phyloP scores from a whole-genome alignment of 2,329 filamentous ascomycete genomes.

The Sclerotinia borealis region DNA sequence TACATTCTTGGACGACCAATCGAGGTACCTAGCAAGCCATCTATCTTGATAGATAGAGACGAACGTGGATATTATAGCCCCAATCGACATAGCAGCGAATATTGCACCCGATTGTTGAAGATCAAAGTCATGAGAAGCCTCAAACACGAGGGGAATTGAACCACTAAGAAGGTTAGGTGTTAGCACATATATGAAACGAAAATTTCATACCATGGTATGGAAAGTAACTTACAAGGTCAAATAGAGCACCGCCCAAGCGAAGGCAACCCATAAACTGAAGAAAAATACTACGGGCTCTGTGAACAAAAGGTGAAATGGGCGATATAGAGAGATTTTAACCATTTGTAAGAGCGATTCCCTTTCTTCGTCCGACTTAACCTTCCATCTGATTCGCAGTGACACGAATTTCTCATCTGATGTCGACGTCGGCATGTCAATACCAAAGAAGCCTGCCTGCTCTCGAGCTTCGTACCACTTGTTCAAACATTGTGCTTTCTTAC shows the following conservation, averaged over 20 bases:
- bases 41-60: conserved; percentile 68
- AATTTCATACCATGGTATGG: not conserved
- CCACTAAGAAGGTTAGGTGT: conserved; percentile 32
- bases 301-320: conserved; percentile 71
- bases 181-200: not conserved
- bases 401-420: conserved; percentile 23
- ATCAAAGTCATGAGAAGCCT: conserved; percentile 59
- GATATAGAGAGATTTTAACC: conserved; percentile 66
- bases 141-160: conserved; percentile 73
- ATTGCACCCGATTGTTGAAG: conserved; percentile 62
- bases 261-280: conserved; percentile 86
- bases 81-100: conserved; percentile 67
- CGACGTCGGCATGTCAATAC: conserved; percentile 41
- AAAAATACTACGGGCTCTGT: conserved; percentile 77
- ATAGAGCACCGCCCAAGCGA: conserved; percentile 86
- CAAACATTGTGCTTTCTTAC: conserved; percentile 63
- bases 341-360: conserved; percentile 61
- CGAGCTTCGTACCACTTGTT: conserved; percentile 75
- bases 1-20: conserved; percentile 22
- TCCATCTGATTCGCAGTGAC: conserved; percentile 64
- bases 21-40: conserved; percentile 46
- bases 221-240: conserved; percentile 53
- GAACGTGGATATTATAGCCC: conserved; percentile 57
- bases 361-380: conserved; percentile 72
- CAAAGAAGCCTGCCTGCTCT: conserved; percentile 49